Evolutionary conservation across 2,329 filamentous ascomycete species (phyloP), one percentile per base, ranked within the genome.

Genomic region (Diaporthe capsici): DNA sequence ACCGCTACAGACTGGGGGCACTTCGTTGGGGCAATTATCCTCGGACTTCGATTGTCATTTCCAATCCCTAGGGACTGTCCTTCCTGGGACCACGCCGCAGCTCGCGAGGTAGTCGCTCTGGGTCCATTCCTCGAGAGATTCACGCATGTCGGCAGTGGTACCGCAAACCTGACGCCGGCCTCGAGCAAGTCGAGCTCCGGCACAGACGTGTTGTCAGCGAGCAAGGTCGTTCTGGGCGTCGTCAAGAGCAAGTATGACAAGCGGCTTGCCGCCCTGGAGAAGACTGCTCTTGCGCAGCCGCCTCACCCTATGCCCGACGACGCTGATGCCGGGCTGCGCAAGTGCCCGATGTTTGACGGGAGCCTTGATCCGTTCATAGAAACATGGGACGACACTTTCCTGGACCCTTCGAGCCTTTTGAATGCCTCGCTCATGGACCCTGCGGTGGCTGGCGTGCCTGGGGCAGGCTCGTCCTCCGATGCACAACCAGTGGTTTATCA

Each of bases 341-440:
- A 82, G 6, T 90, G 89, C 75, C 89, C 89, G 20, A 88, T 90
- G 86, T 81, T 90, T 55, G 88, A 90, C 76, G 87, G 85, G 12
- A 88, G 84, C 74, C 77, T 90, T 75, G 85, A 88, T n/a, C 78
- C 82, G 44, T 89, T 86, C 63, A 81, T 88, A 37, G 82, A 85
- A 0, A 78, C 84, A 34, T 90, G 88, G 88, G 85, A 87, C 39
- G 85, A 85, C 9, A 81, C 67, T 73, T 84, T 78, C 73, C 68
- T 77, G 20, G 79, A 68, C 61, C 75, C 79, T 34, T 60, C 63
- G 34, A 70, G 44, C 28, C 44, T 72, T 10, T 7, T 37, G 17
- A 61, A 58, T 55, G n/a, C 72, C 22, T 31, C 28, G 37, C 25
- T 58, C 28, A 72, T 78, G 57, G 67, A 63, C 22, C 67, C 17